These are phyloP conservation scores for Diaporthe citriasiana DNA, from an alignment of 2,329 filamentous ascomycete genomes.

Conservation along the genomic window DNA sequence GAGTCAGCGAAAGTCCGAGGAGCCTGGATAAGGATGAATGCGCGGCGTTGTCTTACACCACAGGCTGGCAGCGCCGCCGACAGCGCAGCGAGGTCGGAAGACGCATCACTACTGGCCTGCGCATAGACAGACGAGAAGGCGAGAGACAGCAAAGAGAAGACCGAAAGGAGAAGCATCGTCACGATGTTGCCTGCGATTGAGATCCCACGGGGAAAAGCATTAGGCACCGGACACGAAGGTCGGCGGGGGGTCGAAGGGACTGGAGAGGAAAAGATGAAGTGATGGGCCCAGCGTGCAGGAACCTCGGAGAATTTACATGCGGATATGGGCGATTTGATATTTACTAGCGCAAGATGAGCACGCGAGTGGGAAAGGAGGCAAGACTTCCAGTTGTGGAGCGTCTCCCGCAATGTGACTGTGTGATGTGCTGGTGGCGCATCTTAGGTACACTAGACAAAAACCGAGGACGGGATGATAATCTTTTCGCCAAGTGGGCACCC, in stretches of 20 bases:
- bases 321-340: conserved; percentile 24
- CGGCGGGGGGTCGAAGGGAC: background rate
- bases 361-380: conserved; percentile 20
- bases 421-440: conserved; percentile 22
- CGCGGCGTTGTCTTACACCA: conserved; percentile 29
- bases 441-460: background rate
- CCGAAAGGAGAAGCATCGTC: conserved; percentile 31
- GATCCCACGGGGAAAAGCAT: conserved; percentile 15
- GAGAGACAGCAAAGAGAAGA: conserved; percentile 15
- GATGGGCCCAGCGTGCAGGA: conserved; percentile 14
- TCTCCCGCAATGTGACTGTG: conserved; percentile 1
- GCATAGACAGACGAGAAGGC: conserved; percentile 20
- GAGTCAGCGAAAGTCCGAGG: background rate
- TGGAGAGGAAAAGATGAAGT: conserved; percentile 4
- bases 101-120: conserved; percentile 9
- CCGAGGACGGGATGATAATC: conserved; percentile 17
- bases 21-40: background rate
- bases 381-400: conserved; percentile 14
- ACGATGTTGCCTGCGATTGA: conserved; percentile 13
- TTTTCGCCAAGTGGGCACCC: conserved; percentile 19
- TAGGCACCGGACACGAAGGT: conserved; percentile 2
- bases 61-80: conserved; percentile 37
- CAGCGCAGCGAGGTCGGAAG: conserved; percentile 37
- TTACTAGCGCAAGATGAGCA: conserved; percentile 17
- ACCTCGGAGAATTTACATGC: conserved; percentile 35